Percentiles rank a stretch among this genome's conserved stretches.
phyloP scores from a whole-genome alignment of 2,329 filamentous ascomycete species.

The Elsinoe batatas region DNA sequence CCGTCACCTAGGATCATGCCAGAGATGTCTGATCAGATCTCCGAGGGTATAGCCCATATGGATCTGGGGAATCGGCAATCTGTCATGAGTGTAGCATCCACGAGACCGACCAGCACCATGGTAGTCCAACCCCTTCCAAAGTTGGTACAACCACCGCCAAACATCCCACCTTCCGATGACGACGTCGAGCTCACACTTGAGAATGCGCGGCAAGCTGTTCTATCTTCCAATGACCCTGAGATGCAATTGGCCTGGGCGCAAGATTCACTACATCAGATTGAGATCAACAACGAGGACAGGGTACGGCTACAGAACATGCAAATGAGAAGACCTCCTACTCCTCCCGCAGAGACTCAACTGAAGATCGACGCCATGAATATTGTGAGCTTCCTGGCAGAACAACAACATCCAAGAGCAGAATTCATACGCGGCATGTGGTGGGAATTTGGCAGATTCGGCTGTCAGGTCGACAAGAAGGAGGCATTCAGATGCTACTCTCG shows the following conservation, averaged over 20 bases:
- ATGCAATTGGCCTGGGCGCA: conserved; percentile 97
- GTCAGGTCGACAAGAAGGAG: conserved; percentile 85
- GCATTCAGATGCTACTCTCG: conserved; percentile 78
- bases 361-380: conserved; percentile 85
- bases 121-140: conserved; percentile 89
- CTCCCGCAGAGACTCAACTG: conserved; percentile 79
- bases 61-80: conserved; percentile 43
- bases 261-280: conserved; percentile 80
- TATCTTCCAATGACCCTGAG: conserved; percentile 88
- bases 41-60: conserved; percentile 83
- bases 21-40: conserved; percentile 93
- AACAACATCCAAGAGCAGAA: conserved; percentile 84
- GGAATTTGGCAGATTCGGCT: conserved; percentile 93
- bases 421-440: conserved; percentile 96
- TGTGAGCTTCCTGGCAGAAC: conserved; percentile 77
- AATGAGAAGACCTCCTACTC: conserved; percentile 58
- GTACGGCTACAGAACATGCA: conserved; percentile 50
- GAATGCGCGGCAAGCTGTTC: conserved; percentile 68
- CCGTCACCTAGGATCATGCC: conserved; percentile 64
- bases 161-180: conserved; percentile 87
- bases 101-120: conserved; percentile 47
- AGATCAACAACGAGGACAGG: conserved; percentile 69
- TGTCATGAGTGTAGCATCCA: conserved; percentile 27
- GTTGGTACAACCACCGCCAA: conserved; percentile 65
- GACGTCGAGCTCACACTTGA: conserved; percentile 87